Evolutionary conservation across 2,329 filamentous ascomycete genomes (phyloP), one percentile per base, ranked within the genome.

Genomic region (Phialophora chinensis): DNA sequence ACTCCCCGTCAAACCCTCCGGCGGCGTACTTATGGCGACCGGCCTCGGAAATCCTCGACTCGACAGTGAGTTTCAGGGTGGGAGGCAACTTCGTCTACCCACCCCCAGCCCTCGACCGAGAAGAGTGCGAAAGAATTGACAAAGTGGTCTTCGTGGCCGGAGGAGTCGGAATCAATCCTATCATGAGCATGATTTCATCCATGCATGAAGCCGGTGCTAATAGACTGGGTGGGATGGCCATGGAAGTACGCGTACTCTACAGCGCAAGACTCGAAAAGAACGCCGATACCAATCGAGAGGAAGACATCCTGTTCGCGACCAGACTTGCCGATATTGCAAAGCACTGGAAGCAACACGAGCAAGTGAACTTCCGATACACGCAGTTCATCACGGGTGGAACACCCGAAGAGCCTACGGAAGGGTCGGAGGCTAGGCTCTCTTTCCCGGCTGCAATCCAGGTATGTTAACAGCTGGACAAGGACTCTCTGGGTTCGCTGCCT

Each of bases 61-160:
- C 85, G 1, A 79, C 82, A 11, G 78, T 96, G 14, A 79, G 79
- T 0, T 87, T 96, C 33, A 86, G 92, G 33, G 86, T 95, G 1
- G 93, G 93, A 0, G 93, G 93, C 0, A 89, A 87, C 71, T 97
- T 97, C 73, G 84, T 90, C 3, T 96, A 89, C 82, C 93, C 93
- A 0, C 91, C 90, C 0, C 79, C 81, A 1, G 71, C 71, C 0
- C 77, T 77, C 23, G 68, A 85, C 23, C 77, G 83, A 56, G 67
- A 77, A 2, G 73, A 75, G 3, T 66, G 68, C 42, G 53, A 63
- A 33, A 71, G 76, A 4, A 80, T 90, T 50, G 81, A 83, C 52
- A 87, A 85, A 62, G 83, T 90, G 4, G 85, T 96, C 3, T 88
- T 96, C 68, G 83, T 96, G 14, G 92, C 91, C 0, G 92, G 91